Evolutionary conservation across 768 basidiomycete species (phyloP), one percentile per base, ranked within the genome.

Genomic region (Macrolepiota albuminosa): DNA sequence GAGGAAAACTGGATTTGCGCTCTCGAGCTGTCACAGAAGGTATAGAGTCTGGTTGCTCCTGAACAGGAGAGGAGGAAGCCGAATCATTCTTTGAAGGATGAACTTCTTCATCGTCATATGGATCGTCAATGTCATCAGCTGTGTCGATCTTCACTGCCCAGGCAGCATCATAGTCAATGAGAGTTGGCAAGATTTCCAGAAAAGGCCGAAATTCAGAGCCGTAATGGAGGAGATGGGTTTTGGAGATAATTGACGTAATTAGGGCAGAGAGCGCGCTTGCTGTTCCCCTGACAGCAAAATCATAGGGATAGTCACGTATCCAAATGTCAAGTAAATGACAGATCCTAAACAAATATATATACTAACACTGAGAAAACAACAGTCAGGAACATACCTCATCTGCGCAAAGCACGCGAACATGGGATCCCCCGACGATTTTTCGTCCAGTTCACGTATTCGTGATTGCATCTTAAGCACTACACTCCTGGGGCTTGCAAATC

Each of bases 351-450:
- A 45, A 53, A 33, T 2, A 45, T 63, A 53, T 50, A 43, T 29
- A 29, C 4, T 52, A 53, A 21, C 50, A 34, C 61, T 46, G 54
- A 42, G 50, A 47, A 33, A 26, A 58, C 36, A 8, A 39, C 61
- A 26, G 37, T 6, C 40, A 51, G 50, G 58, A 61, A 57, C 65
- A 47, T 65, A 91, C 92, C 87, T 84, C 90, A 93, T 91, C 70
- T 94, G 92, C 7, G 89, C 91, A 72, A 87, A 93, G 66, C 86
- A 89, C 8, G 90, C 89, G 72, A 93, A 89, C 84, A 93, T 87
- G 0, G 88, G 88, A 74, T 94, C 91, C 7, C 84, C 84, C 13
- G 82, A 80, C 18, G 87, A 83, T 56, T 82, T 82, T 51, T 56
- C 54, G 67, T 89, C 87, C 14, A 94, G 75, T 63, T 87, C 84